Conservation (phyloP, 2,329 filamentous ascomycete genomes). For the Colletotrichum costaricense region DNA sequence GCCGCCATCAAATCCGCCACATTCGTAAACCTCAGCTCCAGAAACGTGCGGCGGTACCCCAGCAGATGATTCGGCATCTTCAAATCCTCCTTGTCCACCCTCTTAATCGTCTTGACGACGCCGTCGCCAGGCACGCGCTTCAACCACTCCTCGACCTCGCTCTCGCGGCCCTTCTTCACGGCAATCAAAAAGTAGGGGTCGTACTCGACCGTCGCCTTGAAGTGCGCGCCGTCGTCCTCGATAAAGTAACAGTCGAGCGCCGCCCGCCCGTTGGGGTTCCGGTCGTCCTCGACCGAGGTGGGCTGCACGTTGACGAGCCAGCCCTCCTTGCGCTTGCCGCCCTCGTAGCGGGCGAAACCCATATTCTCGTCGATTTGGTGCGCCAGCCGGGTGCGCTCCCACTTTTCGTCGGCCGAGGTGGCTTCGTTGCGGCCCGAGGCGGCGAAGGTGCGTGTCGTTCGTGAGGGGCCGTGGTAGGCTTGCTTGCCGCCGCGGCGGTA, state of each 20-base stretch:
- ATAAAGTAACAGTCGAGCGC: slow-evolving; percentile 98
- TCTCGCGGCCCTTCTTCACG: slow-evolving; percentile 86
- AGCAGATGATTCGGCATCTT: slow-evolving; percentile 95
- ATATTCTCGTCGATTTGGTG: slow-evolving; percentile 94
- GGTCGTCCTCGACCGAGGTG: slow-evolving; percentile 87
- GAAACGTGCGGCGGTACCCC: slow-evolving; percentile 88
- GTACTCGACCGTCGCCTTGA: slow-evolving; percentile 97
- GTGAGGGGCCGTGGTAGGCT: slow-evolving; percentile 73
- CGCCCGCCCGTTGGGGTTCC: slow-evolving; percentile 84
- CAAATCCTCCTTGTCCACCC: slow-evolving; percentile 91
- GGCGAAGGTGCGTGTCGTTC: slow-evolving; percentile 81
- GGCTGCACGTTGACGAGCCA: slow-evolving; percentile 98
- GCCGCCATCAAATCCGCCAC: slow-evolving; percentile 88
- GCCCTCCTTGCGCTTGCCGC: slow-evolving; percentile 82
- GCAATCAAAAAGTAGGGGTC: slow-evolving; percentile 97
- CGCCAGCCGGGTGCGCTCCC: slow-evolving; percentile 85
- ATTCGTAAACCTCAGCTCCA: slow-evolving; percentile 89
- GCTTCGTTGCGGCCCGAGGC: slow-evolving; percentile 82
- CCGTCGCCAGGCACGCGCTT: slow-evolving; percentile 82
- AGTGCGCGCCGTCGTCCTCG: slow-evolving; percentile 86
- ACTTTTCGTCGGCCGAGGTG: slow-evolving; percentile 92
- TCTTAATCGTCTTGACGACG: slow-evolving; percentile 80
- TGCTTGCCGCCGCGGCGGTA: slow-evolving; percentile 76
- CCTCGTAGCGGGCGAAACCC: slow-evolving; percentile 93
- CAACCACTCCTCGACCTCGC: slow-evolving; percentile 96